phyloP scores from a whole-genome alignment of 139 green algal genomes.

The Microglena sp. region DNA sequence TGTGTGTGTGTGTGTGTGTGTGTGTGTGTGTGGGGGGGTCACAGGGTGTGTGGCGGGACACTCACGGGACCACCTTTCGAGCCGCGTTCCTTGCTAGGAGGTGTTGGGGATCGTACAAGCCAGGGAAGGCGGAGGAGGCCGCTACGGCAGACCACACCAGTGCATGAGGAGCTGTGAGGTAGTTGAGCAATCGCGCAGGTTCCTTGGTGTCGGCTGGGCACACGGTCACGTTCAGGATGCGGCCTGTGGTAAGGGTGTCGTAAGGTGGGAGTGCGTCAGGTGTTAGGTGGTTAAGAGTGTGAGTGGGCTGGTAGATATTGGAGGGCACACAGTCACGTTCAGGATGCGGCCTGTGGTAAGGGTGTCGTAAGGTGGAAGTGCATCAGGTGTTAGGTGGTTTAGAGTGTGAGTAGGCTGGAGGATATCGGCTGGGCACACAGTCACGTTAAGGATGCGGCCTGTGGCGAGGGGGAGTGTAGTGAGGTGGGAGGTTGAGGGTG shows the following conservation, averaged over 20 bases:
- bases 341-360: slow-evolving; percentile 72
- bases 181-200: slow-evolving; percentile 83
- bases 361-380: too few species aligned
- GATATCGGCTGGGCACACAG: slow-evolving; percentile 70
- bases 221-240: slow-evolving; percentile 87
- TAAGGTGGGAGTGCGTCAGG: too few species aligned
- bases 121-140: slow-evolving; percentile 76
- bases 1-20: too few species aligned
- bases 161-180: slow-evolving; percentile 75
- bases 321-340: slow-evolving; percentile 79
- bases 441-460: slow-evolving; percentile 93
- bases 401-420: too few species aligned
- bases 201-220: slow-evolving; percentile 75
- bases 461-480: background rate
- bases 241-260: slow-evolving; percentile 41
- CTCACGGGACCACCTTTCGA: background rate
- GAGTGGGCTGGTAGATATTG: too few species aligned
- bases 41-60: too few species aligned
- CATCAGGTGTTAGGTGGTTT: too few species aligned
- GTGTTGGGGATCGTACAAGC: slow-evolving; percentile 55
- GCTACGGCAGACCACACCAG: slow-evolving; percentile 85
- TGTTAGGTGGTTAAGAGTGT: too few species aligned
- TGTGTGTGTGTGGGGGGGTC: too few species aligned
- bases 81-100: background rate
- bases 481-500: too few species aligned